Percentiles rank a stretch among this genome's conserved stretches.
Evolutionary conservation across 139 green algal species (phyloP).

Genomic region (Medakamo hakoo): DNA sequence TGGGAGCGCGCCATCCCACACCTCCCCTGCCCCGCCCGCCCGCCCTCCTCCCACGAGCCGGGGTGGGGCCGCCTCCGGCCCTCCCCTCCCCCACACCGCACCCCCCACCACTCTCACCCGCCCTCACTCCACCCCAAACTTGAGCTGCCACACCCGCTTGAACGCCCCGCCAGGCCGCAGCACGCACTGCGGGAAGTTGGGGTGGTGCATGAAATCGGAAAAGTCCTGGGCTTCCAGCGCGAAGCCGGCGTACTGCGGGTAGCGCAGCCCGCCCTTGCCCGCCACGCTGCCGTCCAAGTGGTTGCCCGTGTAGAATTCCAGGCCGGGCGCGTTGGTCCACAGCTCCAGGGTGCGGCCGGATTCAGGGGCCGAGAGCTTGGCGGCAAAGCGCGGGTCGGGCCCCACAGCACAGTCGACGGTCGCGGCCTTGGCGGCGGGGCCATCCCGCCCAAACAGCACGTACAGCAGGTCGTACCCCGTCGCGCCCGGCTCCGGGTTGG

Average conservation of each 20-base stretch:
- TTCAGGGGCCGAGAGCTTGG: not conserved
- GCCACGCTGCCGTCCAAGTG: not conserved
- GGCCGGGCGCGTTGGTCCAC: not conserved
- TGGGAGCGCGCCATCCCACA: too few species aligned
- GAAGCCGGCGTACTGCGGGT: not conserved
- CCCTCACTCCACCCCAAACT: not conserved
- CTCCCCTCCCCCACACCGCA: too few species aligned
- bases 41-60: too few species aligned
- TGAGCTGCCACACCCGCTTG: not conserved
- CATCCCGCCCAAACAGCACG: not conserved
- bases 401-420: not conserved
- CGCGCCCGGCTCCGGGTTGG: not conserved
- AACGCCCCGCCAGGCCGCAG: not conserved
- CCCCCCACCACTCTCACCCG: not conserved
- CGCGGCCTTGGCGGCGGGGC: not conserved
- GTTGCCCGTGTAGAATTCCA: not conserved
- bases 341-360: not conserved
- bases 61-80: too few species aligned
- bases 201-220: not conserved
- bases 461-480: not conserved
- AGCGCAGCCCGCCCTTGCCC: not conserved
- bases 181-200: not conserved
- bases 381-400: not conserved
- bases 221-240: not conserved
- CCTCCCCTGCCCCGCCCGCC: too few species aligned